These are phyloP conservation scores for Taiozyma sp. DNA, from an alignment of 1,139 yeast species.

Conservation along the genomic window DNA sequence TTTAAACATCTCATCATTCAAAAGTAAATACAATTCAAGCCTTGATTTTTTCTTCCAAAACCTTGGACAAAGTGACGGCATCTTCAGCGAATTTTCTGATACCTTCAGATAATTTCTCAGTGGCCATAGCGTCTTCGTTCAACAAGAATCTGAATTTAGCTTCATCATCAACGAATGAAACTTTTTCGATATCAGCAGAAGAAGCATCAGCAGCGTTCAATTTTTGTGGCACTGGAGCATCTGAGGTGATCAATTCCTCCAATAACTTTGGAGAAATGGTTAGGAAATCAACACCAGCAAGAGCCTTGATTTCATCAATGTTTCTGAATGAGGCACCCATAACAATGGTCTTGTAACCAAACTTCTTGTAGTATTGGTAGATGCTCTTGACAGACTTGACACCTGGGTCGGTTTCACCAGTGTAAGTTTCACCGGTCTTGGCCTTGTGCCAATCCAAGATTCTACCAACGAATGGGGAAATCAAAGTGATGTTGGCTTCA, in stretches of 20 bases:
- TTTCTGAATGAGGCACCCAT: slow-evolving; percentile 99
- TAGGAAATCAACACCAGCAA: slow-evolving; percentile 96
- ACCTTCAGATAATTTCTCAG: slow-evolving; percentile 97
- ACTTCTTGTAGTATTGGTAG: slow-evolving; percentile 98
- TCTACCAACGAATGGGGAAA: slow-evolving; percentile 99
- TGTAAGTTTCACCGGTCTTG: slow-evolving; percentile 83
- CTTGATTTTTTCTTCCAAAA: slow-evolving; percentile 69
- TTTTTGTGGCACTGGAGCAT: slow-evolving; percentile 72
- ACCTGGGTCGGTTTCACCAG: slow-evolving; percentile 89
- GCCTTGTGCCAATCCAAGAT: slow-evolving; percentile 99
- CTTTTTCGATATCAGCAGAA: slow-evolving; percentile 60
- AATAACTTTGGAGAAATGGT: slow-evolving; percentile 93
- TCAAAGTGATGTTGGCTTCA: slow-evolving; percentile 92
- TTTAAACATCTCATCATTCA: background rate
- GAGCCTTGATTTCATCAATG: slow-evolving; percentile 90
- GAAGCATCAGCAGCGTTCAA: slow-evolving; percentile 62
- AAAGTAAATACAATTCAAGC: slow-evolving; percentile 25
- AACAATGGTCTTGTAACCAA: slow-evolving; percentile 92
- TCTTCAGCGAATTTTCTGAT: slow-evolving; percentile 97
- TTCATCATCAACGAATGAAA: slow-evolving; percentile 80
- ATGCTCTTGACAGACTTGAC: slow-evolving; percentile 83
- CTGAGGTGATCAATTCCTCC: slow-evolving; percentile 82
- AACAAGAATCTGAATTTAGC: slow-evolving; percentile 84
- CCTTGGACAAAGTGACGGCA: slow-evolving; percentile 75
- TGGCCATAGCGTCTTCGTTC: slow-evolving; percentile 98